Conservation (phyloP, 2,329 filamentous ascomycete genomes). For the Escovopsis sp. region DNA sequence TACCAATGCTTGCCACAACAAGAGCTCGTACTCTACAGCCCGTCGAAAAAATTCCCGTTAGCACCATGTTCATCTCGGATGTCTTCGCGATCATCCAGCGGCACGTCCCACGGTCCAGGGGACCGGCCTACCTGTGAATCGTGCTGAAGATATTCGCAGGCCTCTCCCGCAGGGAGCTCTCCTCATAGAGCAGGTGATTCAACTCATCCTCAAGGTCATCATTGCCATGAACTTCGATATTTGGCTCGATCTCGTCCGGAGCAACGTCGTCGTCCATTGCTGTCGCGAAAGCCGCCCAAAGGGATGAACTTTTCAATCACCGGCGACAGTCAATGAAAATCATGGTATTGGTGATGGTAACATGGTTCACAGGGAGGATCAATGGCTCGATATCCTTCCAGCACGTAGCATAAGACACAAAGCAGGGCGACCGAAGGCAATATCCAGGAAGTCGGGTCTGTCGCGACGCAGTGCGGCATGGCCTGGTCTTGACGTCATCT, state of each 20-base stretch:
- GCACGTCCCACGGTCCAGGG: background rate
- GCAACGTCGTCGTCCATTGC: background rate
- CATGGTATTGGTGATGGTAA: background rate
- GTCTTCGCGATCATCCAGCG: background rate
- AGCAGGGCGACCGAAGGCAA: too few relatives aligned
- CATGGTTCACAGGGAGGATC: background rate
- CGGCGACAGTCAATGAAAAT: background rate
- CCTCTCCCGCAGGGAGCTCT: background rate
- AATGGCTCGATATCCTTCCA: too few relatives aligned
- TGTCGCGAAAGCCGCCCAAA: too few relatives aligned
- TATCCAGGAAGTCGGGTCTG: too few relatives aligned
- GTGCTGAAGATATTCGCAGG: conserved; percentile 3
- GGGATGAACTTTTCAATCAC: too few relatives aligned
- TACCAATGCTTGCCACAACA: conserved; percentile 10
- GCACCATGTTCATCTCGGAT: too few relatives aligned
- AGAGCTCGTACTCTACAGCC: conserved; percentile 5
- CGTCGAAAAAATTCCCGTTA: too few relatives aligned
- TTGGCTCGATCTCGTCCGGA: background rate
- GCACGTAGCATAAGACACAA: too few relatives aligned
- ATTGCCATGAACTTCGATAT: background rate
- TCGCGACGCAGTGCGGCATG: too few relatives aligned
- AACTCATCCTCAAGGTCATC: conserved; percentile 1
- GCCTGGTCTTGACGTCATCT: too few relatives aligned
- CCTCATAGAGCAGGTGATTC: conserved; percentile 1
- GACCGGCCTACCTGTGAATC: conserved; percentile 5